phyloP scores from a whole-genome alignment of 1,284 basidiomycete genomes.

The Ustilago hordei region DNA sequence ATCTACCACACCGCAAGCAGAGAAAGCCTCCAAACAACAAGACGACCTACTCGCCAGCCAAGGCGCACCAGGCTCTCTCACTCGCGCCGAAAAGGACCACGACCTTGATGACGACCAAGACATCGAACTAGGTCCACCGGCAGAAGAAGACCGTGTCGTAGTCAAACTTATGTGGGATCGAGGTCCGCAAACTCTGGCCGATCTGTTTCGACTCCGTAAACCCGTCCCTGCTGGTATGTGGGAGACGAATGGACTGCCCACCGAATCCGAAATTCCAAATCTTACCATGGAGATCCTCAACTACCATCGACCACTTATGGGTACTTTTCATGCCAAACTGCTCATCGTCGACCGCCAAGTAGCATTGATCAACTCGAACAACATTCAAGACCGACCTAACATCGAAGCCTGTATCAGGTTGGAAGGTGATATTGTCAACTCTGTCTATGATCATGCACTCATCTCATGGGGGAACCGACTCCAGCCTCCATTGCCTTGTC shows the following conservation, averaged over 20 bases:
- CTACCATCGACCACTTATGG: slow-evolving; percentile 70
- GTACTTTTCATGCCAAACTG: slow-evolving; percentile 84
- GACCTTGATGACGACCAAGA: slow-evolving; percentile 21
- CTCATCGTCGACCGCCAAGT: slow-evolving; percentile 80
- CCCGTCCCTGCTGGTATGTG: slow-evolving; percentile 61
- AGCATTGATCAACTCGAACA: slow-evolving; percentile 80
- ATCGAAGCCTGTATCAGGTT: slow-evolving; percentile 68
- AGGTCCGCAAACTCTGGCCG: slow-evolving; percentile 63
- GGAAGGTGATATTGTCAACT: slow-evolving; percentile 79
- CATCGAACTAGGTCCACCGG: slow-evolving; percentile 42
- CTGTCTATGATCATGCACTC: slow-evolving; percentile 80
- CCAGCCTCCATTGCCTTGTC: slow-evolving; percentile 75
- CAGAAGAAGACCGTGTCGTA: slow-evolving; percentile 55
- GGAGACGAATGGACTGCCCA: slow-evolving; percentile 65
- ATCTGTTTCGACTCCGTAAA: slow-evolving; percentile 65
- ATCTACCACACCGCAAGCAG: slow-evolving; percentile 23
- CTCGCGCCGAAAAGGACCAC: slow-evolving; percentile 30
- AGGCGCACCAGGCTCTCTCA: slow-evolving; percentile 45
- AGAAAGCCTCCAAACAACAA: slow-evolving; percentile 32
- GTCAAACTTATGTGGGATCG: slow-evolving; percentile 69
- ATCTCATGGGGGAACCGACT: slow-evolving; percentile 77
- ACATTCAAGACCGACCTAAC: slow-evolving; percentile 75
- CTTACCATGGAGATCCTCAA: slow-evolving; percentile 67
- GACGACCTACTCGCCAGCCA: slow-evolving; percentile 24
- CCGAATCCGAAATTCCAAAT: slow-evolving; percentile 58